These are phyloP conservation scores for Echinosophora koreensis DNA, from an alignment of 306 rosid species.

Conservation along the genomic window DNA sequence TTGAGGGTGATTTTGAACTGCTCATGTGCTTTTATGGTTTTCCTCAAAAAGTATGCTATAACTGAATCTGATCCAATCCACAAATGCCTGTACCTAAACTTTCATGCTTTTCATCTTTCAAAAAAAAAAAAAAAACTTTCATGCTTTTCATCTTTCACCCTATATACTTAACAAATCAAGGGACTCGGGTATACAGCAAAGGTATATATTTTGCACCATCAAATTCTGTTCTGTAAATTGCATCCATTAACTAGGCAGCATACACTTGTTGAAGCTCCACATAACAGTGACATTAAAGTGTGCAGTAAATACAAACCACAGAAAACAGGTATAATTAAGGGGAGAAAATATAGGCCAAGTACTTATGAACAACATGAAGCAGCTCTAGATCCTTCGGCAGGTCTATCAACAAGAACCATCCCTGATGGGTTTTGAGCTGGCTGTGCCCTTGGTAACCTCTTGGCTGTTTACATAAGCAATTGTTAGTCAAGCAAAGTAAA, in stretches of 20 bases:
- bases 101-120: neutral
- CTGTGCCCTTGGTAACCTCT: slow-evolving; percentile 69
- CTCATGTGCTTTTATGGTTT: too few species aligned
- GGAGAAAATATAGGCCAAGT: slow-evolving; percentile 13
- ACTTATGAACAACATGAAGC: slow-evolving; percentile 66
- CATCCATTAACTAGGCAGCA: slow-evolving; percentile 26
- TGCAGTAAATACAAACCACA: slow-evolving; percentile 48
- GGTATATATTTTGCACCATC: slow-evolving; percentile 45
- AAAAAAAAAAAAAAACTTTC: too few species aligned
- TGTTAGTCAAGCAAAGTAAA: slow-evolving; percentile 29
- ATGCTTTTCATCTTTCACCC: neutral
- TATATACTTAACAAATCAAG: slow-evolving; percentile 28
- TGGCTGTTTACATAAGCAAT: slow-evolving; percentile 60
- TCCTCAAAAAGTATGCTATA: too few species aligned
- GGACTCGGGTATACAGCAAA: slow-evolving; percentile 17
- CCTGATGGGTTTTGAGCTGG: slow-evolving; percentile 72
- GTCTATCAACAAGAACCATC: slow-evolving; percentile 75
- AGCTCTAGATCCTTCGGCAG: slow-evolving; percentile 61
- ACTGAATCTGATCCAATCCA: too few species aligned
- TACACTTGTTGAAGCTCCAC: slow-evolving; percentile 43
- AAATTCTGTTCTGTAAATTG: slow-evolving; percentile 45
- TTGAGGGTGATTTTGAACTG: too few species aligned
- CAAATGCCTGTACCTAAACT: neutral
- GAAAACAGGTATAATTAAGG: slow-evolving; percentile 44
- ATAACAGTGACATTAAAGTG: slow-evolving; percentile 46